Base-by-base conservation (phyloP, 371 early-diverging fungal species). In the Zopfochytrium polystomum region DNA sequence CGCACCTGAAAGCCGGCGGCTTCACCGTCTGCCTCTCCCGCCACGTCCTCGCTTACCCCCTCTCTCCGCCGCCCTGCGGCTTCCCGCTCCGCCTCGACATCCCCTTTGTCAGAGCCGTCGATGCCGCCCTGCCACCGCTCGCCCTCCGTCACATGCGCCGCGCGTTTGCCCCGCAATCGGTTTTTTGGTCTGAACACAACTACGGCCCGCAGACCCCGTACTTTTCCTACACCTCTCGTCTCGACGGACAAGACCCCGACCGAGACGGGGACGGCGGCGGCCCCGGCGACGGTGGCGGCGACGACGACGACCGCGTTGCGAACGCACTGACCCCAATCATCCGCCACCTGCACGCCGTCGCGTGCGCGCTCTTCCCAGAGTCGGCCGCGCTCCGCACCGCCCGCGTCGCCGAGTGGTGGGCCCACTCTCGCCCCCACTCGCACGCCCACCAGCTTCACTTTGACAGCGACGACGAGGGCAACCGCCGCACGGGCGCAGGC, bases 401-500 rank as follows among this genome's bases (percentile, higher is more conserved):
- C 26, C 5, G 23, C 4, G 45, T 31, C 34, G 55, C 48, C 6
- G 57, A 62, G 47, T 56, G 57, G 64, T 62, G 68, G 68, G 63
- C 52, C 4, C 68, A 67, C 32, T 42, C 38, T 22, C 58, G 68
- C 7, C 55, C 60, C 5, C 68, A 67, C 35, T 9, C 22, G n/a
- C 38, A 62, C 22, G 68, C 63, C 3, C 68, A 67, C 45, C 68
- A 67, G 51, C 50, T 67, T 4, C 68, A 67, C 50, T 67, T 67
- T 50, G 68, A 67, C 47, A 48, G 49, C 30, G 68, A 59, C 33
- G 57, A 67, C 54, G 63, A 67, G 46, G 62, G 67, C 30, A 47
- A 58, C 29, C 2, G 25, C 0, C 29, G 30, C 13, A 23, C 31
- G 3, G 22, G 13, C 13, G 22, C 52, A 9, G 22, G 18, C 27